A percentile compares a stretch with the other conserved stretches of the same genome.
Conservation (phyloP, 345 rosid genomes). For the Psidium friedrichsthalianum region DNA sequence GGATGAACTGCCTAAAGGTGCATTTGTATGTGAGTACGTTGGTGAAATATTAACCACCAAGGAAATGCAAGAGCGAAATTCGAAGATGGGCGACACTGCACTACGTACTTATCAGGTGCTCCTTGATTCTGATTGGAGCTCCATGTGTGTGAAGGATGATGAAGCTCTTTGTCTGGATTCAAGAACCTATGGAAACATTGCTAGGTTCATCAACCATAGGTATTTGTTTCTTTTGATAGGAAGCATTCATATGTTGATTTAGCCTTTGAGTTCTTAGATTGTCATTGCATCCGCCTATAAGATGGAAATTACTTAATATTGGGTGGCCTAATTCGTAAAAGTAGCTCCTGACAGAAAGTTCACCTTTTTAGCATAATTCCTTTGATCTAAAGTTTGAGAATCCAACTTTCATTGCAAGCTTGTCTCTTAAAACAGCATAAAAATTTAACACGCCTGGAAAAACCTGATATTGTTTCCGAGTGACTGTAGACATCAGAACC, state of each 20-base stretch:
- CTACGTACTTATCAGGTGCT: slow-evolving; percentile 51
- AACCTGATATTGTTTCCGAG: neutral
- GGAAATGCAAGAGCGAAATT: slow-evolving; percentile 52
- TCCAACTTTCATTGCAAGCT: neutral
- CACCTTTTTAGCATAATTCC: neutral
- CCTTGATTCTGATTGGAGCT: slow-evolving; percentile 79
- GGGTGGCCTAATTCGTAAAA: neutral
- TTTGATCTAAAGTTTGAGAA: neutral
- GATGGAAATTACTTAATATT: neutral
- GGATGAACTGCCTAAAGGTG: slow-evolving; percentile 78
- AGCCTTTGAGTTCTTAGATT: neutral
- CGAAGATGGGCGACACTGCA: slow-evolving; percentile 19
- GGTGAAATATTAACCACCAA: slow-evolving; percentile 78
- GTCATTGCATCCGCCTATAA: neutral
- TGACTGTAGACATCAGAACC: neutral
- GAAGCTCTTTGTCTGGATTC: slow-evolving; percentile 88
- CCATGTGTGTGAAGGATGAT: slow-evolving; percentile 50
- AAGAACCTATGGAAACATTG: slow-evolving; percentile 64
- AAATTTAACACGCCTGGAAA: neutral
- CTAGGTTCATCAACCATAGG: slow-evolving; percentile 94
- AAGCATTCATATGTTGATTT: neutral
- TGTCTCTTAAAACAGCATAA: neutral
- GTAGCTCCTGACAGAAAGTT: neutral
- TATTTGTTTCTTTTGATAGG: slow-evolving; percentile 10
- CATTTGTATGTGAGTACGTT: slow-evolving; percentile 73